Evolutionary conservation across 108 stramenopile species (phyloP).

Genomic region (Skeletonema menzelii): DNA sequence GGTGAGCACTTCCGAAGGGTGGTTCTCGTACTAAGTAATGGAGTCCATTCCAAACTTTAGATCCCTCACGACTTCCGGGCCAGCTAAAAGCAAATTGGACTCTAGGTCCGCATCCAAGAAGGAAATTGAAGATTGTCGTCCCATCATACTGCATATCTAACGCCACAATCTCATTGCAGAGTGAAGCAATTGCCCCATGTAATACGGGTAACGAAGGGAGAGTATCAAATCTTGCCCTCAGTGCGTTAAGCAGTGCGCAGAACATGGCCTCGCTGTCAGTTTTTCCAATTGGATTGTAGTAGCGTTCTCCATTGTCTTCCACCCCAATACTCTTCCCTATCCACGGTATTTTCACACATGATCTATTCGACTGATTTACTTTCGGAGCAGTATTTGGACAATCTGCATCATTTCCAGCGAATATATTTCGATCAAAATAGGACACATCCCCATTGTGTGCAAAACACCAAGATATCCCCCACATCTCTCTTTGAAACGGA

Average conservation of each 20-base stretch:
- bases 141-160: slow-evolving; percentile 29
- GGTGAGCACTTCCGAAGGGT: slow-evolving; percentile 42
- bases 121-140: slow-evolving; percentile 80
- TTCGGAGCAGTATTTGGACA: slow-evolving; percentile 16
- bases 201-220: slow-evolving; percentile 73
- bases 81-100: slow-evolving; percentile 73
- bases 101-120: slow-evolving; percentile 66
- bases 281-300: slow-evolving; percentile 76
- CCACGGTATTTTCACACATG: slow-evolving; percentile 27
- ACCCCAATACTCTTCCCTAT: slow-evolving; percentile 35
- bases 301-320: slow-evolving; percentile 5
- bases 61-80: slow-evolving; percentile 76
- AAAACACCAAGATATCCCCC: slow-evolving; percentile 65
- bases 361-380: slow-evolving; percentile 2
- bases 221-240: slow-evolving; percentile 62
- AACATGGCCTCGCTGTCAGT: slow-evolving; percentile 86
- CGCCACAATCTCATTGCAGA: slow-evolving; percentile 65
- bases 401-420: not conserved
- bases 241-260: slow-evolving; percentile 77
- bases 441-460: slow-evolving; percentile 89
- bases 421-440: slow-evolving; percentile 11
- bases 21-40: slow-evolving; percentile 76
- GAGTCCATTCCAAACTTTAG: slow-evolving; percentile 81
- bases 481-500: slow-evolving; percentile 79
- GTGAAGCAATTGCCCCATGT: slow-evolving; percentile 51